phyloP scores from a whole-genome alignment of 75 land plant species.

The Isoetes taiwanensis region DNA sequence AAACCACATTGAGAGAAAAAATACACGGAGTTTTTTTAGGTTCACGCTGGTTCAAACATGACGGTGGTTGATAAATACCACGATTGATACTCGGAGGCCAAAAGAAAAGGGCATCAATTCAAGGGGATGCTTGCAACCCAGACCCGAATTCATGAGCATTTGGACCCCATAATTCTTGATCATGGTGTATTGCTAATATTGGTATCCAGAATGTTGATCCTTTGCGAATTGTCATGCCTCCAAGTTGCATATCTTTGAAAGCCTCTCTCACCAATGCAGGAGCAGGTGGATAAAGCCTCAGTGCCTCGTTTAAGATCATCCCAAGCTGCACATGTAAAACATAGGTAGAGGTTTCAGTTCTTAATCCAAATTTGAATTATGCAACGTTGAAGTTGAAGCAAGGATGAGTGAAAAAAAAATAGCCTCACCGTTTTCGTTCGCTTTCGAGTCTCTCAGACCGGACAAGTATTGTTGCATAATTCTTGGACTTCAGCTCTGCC shows the following conservation, averaged over 20 bases:
- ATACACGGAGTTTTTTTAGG: no score
- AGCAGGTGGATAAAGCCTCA: not conserved
- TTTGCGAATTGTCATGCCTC: not conserved
- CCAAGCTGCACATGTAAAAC: conserved; percentile 2
- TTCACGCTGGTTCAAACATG: no score
- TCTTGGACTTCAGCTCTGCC: no score
- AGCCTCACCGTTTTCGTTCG: no score
- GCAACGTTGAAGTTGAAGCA: no score
- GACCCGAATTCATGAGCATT: not conserved
- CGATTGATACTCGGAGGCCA: not conserved
- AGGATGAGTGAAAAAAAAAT: no score
- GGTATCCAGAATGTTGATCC: conserved; percentile 6
- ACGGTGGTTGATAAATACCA: no score
- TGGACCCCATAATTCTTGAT: not conserved
- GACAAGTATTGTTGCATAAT: no score
- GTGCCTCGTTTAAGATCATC: conserved; percentile 2
- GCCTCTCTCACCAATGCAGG: conserved; percentile 2
- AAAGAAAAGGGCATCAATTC: not conserved
- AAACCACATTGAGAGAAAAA: no score
- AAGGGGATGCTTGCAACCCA: not conserved
- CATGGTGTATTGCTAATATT: not conserved
- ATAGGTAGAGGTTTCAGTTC: no score
- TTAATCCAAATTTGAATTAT: no score
- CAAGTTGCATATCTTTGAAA: not conserved
- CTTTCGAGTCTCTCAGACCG: no score